A percentile compares a stretch with the other conserved stretches of the same genome.
These are phyloP conservation scores for Amylocarpus encephaloides DNA, from an alignment of 2,329 filamentous ascomycete genomes.

Conservation along the genomic window DNA sequence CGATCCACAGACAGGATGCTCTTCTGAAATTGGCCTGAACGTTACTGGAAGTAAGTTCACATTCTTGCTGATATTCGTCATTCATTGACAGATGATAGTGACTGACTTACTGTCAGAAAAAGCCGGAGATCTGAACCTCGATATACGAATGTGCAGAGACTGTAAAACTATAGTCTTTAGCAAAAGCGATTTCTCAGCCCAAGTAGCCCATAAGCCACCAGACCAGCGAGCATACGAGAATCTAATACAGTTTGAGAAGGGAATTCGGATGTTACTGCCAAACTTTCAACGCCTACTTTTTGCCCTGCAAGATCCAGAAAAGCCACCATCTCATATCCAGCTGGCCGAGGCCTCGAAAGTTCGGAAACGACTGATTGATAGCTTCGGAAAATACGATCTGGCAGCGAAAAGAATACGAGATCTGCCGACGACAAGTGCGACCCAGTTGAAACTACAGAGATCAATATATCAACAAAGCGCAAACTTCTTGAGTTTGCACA, in stretches of 20 bases:
- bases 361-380: constrained; percentile 63
- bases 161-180: constrained; percentile 69
- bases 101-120: constrained; percentile 41
- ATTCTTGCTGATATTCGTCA: constrained; percentile 4
- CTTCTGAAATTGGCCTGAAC: constrained; percentile 73
- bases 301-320: constrained; percentile 59
- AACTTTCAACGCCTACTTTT: constrained; percentile 62
- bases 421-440: constrained; percentile 55
- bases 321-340: constrained; percentile 41
- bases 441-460: constrained; percentile 59
- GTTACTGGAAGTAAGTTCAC: constrained; percentile 56
- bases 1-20: constrained; percentile 78
- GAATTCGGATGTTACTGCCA: constrained; percentile 61
- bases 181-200: constrained; percentile 58
- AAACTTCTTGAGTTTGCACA: constrained; percentile 64
- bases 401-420: constrained; percentile 63
- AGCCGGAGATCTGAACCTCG: constrained; percentile 57
- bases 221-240: constrained; percentile 62
- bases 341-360: constrained; percentile 64
- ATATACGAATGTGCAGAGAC: constrained; percentile 87
- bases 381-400: constrained; percentile 64
- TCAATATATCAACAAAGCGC: constrained; percentile 63
- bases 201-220: constrained; percentile 50
- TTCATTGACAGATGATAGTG: constrained; percentile 25
- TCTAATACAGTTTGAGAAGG: constrained; percentile 62